phyloP scores from a whole-genome alignment of 345 rosid species.

The Rhizophora apiculata region DNA sequence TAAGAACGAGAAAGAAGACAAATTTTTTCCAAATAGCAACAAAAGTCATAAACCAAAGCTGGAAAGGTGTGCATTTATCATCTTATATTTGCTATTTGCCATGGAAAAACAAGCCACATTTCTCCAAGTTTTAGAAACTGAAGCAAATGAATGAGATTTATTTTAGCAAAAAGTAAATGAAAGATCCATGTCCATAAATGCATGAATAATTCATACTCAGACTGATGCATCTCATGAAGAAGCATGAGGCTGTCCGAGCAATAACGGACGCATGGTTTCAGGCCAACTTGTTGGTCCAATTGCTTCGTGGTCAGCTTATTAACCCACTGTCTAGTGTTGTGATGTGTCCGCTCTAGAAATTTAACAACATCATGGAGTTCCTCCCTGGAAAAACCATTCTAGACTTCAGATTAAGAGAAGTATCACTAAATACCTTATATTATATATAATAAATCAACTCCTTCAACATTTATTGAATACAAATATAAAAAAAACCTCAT shows the following conservation, averaged over 20 bases:
- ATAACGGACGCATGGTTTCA: constrained; percentile 64
- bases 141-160: neutral
- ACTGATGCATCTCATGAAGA: constrained; percentile 62
- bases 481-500: too few species aligned
- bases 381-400: constrained; percentile 37
- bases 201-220: constrained; percentile 48
- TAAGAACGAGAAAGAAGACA: neutral
- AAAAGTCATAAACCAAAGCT: neutral
- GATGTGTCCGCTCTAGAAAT: constrained; percentile 49
- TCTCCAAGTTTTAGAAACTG: neutral
- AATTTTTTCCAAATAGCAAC: neutral
- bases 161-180: neutral
- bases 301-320: constrained; percentile 40
- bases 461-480: neutral
- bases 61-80: neutral
- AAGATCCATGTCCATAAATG: neutral
- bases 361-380: constrained; percentile 53
- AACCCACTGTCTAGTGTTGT: constrained; percentile 51
- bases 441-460: neutral
- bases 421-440: neutral
- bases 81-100: neutral
- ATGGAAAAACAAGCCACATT: neutral
- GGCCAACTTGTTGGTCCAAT: constrained; percentile 54
- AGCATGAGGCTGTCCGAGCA: constrained; percentile 69
- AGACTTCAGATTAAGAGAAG: neutral